phyloP scores from a whole-genome alignment of 352 stramenopile species.

The Aphanomyces invadans region DNA sequence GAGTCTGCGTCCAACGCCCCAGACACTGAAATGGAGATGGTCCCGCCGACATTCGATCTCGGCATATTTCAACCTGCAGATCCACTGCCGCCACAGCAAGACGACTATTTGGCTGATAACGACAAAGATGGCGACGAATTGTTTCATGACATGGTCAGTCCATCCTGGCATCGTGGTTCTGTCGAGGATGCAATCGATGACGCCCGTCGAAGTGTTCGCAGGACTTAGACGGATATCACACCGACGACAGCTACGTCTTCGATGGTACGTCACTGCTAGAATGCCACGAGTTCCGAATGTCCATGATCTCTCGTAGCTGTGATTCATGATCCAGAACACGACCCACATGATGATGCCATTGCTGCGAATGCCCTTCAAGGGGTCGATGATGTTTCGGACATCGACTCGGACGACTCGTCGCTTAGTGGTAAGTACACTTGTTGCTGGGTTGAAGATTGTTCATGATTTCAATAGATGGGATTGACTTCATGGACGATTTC shows the following conservation, averaged over 20 bases:
- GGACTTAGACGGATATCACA: conserved; percentile 3
- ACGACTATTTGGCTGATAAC: not conserved
- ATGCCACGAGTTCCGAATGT: too few species aligned
- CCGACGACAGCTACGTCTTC: conserved; percentile 18
- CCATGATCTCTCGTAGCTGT: conserved; percentile 17
- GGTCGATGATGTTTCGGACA: not conserved
- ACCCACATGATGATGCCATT: not conserved
- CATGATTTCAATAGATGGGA: conserved; percentile 6
- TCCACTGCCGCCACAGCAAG: not conserved
- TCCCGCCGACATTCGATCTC: not conserved
- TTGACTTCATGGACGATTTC: not conserved
- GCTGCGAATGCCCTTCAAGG: not conserved
- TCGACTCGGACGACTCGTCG: conserved; percentile 2
- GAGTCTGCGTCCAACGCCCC: not conserved
- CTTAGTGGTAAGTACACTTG: not conserved
- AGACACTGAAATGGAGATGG: conserved; percentile 3
- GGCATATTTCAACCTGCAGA: not conserved
- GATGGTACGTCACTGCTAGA: conserved; percentile 4
- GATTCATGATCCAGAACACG: conserved; percentile 6
- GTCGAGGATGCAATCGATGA: not conserved
- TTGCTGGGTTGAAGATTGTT: not conserved
- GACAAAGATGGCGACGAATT: conserved; percentile 7
- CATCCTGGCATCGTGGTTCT: not conserved
- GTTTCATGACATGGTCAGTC: conserved; percentile 18
- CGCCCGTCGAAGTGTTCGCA: not conserved